phyloP scores from a whole-genome alignment of 148 eudicot genomes.

The Cornus suecica region DNA sequence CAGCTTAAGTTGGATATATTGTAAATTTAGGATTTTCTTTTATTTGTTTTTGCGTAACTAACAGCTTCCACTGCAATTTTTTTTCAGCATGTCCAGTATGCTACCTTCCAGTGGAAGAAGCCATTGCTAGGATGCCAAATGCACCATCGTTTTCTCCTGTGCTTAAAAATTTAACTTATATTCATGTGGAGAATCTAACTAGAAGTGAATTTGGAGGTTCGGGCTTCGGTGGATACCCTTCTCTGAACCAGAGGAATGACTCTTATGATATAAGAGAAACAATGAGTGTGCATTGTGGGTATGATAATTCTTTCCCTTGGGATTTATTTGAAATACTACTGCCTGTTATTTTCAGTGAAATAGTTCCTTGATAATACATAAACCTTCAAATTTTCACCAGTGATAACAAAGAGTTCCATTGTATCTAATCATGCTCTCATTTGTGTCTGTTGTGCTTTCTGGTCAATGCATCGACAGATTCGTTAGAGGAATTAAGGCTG shows the following conservation, averaged over 20 bases:
- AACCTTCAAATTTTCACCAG: neutral
- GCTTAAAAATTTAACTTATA: slow-evolving; percentile 52
- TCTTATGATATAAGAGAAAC: slow-evolving; percentile 83
- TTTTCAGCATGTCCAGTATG: slow-evolving; percentile 99
- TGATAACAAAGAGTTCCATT: neutral
- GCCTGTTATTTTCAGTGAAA: neutral
- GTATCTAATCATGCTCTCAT: neutral
- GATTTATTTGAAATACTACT: neutral
- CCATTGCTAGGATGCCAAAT: slow-evolving; percentile 73
- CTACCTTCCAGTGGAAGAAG: slow-evolving; percentile 84
- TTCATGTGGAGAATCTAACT: slow-evolving; percentile 61
- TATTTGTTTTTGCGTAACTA: neutral
- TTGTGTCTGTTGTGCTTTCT: slow-evolving; percentile 10
- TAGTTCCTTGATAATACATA: neutral
- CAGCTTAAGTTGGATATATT: slow-evolving; percentile 45
- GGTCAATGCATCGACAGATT: slow-evolving; percentile 42
- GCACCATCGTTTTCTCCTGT: slow-evolving; percentile 87
- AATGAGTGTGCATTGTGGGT: slow-evolving; percentile 97
- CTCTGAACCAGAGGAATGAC: slow-evolving; percentile 78
- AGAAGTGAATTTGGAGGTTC: slow-evolving; percentile 97
- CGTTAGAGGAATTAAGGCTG: slow-evolving; percentile 79
- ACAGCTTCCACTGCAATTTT: too few relatives aligned
- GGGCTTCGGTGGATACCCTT: slow-evolving; percentile 94
- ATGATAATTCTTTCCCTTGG: slow-evolving; percentile 19
- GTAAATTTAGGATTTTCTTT: slow-evolving; percentile 1